A percentile compares a stretch with the other conserved stretches of the same genome.
Evolutionary conservation across 2,329 filamentous ascomycete species (phyloP).

Genomic region (Neopestalotiopsis sp.): DNA sequence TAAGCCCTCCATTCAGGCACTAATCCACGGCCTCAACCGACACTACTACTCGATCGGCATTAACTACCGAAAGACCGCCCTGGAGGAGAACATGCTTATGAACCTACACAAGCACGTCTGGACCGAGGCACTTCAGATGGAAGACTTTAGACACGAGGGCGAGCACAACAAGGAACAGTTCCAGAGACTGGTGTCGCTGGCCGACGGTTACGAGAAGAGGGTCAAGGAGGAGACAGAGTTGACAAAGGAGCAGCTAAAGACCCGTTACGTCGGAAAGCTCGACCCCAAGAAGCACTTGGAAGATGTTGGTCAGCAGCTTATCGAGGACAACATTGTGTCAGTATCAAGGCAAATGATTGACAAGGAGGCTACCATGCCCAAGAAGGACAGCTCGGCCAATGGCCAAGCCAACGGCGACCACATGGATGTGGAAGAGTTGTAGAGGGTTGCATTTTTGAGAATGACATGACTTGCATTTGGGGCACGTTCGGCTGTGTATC

Average conservation of each 20-base stretch:
- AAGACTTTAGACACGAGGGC: constrained; percentile 87
- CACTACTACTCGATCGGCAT: constrained; percentile 99
- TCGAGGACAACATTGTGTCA: constrained; percentile 98
- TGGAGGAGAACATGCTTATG: constrained; percentile 99
- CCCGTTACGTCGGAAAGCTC: constrained; percentile 96
- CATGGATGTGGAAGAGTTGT: constrained; percentile 71
- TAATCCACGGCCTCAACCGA: constrained; percentile 96
- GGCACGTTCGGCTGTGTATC: constrained; percentile 33
- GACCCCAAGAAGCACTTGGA: constrained; percentile 99
- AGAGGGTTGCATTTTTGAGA: constrained; percentile 23
- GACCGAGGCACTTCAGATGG: constrained; percentile 97
- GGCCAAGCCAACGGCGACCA: constrained; percentile 59
- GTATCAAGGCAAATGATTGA: constrained; percentile 99
- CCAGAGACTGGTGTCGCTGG: constrained; percentile 84
- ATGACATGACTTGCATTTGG: constrained; percentile 25
- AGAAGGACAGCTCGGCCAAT: constrained; percentile 61
- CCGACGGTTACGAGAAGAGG: constrained; percentile 97
- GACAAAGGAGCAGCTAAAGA: constrained; percentile 97
- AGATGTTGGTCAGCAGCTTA: constrained; percentile 93
- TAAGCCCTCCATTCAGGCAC: constrained; percentile 98
- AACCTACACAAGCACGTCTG: constrained; percentile 99
- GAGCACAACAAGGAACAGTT: constrained; percentile 86
- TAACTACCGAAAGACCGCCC: constrained; percentile 94
- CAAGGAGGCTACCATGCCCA: constrained; percentile 94
- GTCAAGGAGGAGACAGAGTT: constrained; percentile 99